Conservation (phyloP, 1,284 basidiomycete species). For the Melampsora larici-populina region DNA sequence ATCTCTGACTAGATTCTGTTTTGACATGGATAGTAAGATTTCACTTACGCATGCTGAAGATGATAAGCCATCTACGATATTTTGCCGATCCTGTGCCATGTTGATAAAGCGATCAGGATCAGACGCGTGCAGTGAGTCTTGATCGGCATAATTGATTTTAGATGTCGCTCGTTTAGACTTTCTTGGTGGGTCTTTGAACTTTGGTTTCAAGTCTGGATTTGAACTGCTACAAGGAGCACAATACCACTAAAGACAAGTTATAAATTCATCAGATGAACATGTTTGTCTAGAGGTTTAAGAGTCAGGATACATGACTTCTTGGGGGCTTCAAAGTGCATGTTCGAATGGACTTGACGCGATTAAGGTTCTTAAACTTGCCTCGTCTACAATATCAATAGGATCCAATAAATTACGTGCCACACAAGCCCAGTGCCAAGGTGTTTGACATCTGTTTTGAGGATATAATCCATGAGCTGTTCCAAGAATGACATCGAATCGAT, state of each 20-base stretch:
- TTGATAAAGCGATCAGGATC: slow-evolving; percentile 30
- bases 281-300: not conserved
- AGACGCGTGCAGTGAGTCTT: not conserved
- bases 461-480: too few species aligned
- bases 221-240: slow-evolving; percentile 6
- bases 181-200: slow-evolving; percentile 16
- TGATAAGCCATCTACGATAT: slow-evolving; percentile 29
- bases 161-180: slow-evolving; percentile 29
- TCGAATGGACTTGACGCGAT: not conserved
- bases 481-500: too few species aligned
- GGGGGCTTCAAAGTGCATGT: not conserved
- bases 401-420: slow-evolving; percentile 24
- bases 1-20: not conserved
- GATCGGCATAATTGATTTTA: not conserved
- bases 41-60: slow-evolving; percentile 16
- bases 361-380: slow-evolving; percentile 7
- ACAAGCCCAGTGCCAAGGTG: slow-evolving; percentile 38
- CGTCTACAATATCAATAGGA: slow-evolving; percentile 32
- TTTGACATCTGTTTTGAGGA: slow-evolving; percentile 17
- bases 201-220: slow-evolving; percentile 18
- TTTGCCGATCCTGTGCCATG: slow-evolving; percentile 4
- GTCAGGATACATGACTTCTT: not conserved
- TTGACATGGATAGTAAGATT: not conserved
- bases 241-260: slow-evolving; percentile 10
- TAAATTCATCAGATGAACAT: not conserved